Percentiles rank a stretch among this genome's conserved stretches.
These are phyloP conservation scores for Myochromella boudieri DNA, from an alignment of 768 basidiomycete species.

Conservation along the genomic window DNA sequence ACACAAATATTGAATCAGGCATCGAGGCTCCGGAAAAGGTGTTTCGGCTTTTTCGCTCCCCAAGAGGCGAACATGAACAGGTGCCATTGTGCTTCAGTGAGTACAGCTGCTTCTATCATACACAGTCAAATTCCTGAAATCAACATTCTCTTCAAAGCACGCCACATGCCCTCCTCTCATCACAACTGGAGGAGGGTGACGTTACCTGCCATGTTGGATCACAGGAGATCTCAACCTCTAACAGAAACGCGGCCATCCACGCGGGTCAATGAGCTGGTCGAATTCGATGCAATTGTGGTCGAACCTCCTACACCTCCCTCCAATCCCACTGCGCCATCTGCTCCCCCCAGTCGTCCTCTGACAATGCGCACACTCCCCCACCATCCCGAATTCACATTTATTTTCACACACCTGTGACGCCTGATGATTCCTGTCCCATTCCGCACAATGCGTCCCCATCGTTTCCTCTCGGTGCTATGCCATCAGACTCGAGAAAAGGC, in stretches of 20 bases:
- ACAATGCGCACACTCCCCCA: conserved; percentile 44
- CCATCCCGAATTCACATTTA: conserved; percentile 88
- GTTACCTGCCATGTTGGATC: no score
- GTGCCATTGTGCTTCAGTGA: no score
- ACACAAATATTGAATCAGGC: no score
- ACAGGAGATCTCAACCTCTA: no score
- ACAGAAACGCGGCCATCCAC: conserved; percentile 13
- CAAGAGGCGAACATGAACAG: no score
- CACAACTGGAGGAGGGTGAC: no score
- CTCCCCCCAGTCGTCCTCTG: conserved; percentile 23
- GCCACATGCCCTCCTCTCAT: no score
- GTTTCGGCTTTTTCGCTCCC: no score
- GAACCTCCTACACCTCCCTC: conserved; percentile 20
- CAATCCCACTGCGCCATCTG: conserved; percentile 22
- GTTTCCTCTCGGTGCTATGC: conserved; percentile 42
- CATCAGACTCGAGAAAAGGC: conserved; percentile 70
- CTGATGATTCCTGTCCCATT: conserved; percentile 77
- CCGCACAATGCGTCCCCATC: conserved; percentile 58
- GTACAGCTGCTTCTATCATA: no score
- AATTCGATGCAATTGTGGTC: conserved; percentile 24
- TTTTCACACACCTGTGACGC: conserved; percentile 86
- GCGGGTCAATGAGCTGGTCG: conserved; percentile 17
- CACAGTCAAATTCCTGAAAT: no score
- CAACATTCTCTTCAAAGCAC: no score
- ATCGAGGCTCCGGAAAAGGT: no score